Percentiles rank a stretch among this genome's conserved stretches.
These are phyloP conservation scores for Yarrowia sp. DNA, from an alignment of 805 yeast species.

Conservation along the genomic window DNA sequence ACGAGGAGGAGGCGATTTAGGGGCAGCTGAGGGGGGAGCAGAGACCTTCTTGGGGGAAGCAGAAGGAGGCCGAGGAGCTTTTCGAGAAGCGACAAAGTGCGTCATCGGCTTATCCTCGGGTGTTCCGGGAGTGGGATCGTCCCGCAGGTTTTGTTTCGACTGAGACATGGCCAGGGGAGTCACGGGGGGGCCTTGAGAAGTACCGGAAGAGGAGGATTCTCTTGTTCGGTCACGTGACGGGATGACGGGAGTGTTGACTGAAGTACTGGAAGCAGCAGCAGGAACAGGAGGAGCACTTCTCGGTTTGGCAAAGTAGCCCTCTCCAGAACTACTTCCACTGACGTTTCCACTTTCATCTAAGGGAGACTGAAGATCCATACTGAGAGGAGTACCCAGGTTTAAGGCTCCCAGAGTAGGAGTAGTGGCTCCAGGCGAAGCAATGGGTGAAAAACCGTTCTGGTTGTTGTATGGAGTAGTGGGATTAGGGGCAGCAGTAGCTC, in stretches of 20 bases:
- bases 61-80: conserved; percentile 39
- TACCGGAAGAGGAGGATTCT: background rate
- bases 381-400: conserved; percentile 18
- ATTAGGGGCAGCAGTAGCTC: conserved; percentile 28
- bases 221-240: conserved; percentile 12
- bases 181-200: conserved; percentile 8
- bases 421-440: conserved; percentile 20
- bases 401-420: conserved; percentile 10
- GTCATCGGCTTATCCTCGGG: conserved; percentile 18
- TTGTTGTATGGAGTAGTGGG: conserved; percentile 24
- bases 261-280: conserved; percentile 28
- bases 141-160: conserved; percentile 6
- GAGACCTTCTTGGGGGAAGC: background rate
- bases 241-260: conserved; percentile 30
- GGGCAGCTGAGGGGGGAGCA: background rate
- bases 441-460: conserved; percentile 18
- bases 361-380: background rate
- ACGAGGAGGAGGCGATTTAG: conserved; percentile 41
- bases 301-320: conserved; percentile 33
- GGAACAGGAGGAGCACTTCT: conserved; percentile 40
- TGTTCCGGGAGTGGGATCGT: background rate
- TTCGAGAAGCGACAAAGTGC: conserved; percentile 35
- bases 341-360: background rate
- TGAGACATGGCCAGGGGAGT: conserved; percentile 11
- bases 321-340: background rate